Base-by-base conservation (phyloP, 192 early-diverging fungal species). In the Rhizophagus sp. region DNA sequence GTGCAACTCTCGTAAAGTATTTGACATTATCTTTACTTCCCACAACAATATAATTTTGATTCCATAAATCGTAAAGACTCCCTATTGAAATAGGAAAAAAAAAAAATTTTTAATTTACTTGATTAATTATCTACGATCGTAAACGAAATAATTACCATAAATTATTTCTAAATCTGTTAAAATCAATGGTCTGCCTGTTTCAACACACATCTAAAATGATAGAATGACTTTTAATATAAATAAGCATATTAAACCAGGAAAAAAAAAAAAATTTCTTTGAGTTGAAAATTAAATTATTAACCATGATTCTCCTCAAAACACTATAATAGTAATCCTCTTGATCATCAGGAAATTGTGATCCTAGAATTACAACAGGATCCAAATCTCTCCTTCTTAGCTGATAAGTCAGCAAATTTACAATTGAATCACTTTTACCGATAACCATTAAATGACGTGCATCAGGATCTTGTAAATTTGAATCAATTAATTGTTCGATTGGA, bases 11-110 rank as follows among this genome's bases (percentile, higher is more conserved):
- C 13, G 47, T 62, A 75, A 64, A 79, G 8, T 79, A 49, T 36
- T 77, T 79, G 11, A 39, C 1, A 27, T 75, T 47, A 1, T 77
- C 41, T 50, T 73, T 36, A 17, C 39, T 61, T 17, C 78, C 78
- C 7, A 57, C n/a, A 0, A 47, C 13, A 24, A 79, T 77, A 33
- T 77, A 79, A 73, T 79, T 79, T 33, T 75, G 78, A 79, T 79
- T 75, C 44, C 39, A 79, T 47, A 79, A 52, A 30, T 79, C 78
- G 47, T 79, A 79, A 22, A 79, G 71, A 47, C 27, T 49, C 17
- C 78, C 78, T 79, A 61, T n/a, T 22, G 22, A 41, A 63, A 7
- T 41, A 41, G 7, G 22, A 50, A 24, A 34, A 39, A 24, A 34
- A 39, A 12, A 70, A 75, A 47, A 17, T 22, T 30, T 25, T 30